These are phyloP conservation scores for Verticillium tricorpus DNA, from an alignment of 2,329 filamentous ascomycete species.

Conservation along the genomic window DNA sequence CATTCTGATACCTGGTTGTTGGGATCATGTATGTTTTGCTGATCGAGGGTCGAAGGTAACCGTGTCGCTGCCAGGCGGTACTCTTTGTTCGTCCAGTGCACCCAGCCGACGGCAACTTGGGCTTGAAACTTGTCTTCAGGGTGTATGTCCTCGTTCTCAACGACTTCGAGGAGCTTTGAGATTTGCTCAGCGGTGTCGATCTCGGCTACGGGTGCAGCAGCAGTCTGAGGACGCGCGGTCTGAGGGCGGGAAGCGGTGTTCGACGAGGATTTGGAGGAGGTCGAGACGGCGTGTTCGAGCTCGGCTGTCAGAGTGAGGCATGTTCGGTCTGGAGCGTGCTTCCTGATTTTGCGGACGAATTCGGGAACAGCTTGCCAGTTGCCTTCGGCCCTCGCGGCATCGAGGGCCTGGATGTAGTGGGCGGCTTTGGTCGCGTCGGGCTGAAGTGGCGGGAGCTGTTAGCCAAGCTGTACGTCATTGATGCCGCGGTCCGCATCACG, in stretches of 20 bases:
- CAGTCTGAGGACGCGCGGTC: constrained; percentile 22
- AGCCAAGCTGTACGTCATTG: constrained; percentile 13
- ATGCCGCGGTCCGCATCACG: not conserved
- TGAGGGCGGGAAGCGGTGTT: constrained; percentile 31
- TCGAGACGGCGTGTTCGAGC: constrained; percentile 61
- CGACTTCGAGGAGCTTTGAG: constrained; percentile 48
- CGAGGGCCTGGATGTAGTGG: constrained; percentile 77
- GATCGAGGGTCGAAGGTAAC: constrained; percentile 60
- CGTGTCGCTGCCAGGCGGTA: constrained; percentile 55
- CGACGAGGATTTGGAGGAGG: constrained; percentile 42
- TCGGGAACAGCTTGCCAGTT: constrained; percentile 85
- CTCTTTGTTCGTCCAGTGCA: constrained; percentile 74
- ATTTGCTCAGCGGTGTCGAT: constrained; percentile 41
- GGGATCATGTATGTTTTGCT: constrained; percentile 47
- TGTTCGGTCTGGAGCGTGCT: constrained; percentile 80
- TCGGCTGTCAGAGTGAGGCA: constrained; percentile 69
- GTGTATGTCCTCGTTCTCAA: constrained; percentile 51
- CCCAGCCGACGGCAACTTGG: constrained; percentile 76
- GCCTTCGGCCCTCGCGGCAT: constrained; percentile 81
- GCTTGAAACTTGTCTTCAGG: constrained; percentile 69
- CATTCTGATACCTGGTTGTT: constrained; percentile 60
- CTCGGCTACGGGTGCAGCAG: constrained; percentile 29
- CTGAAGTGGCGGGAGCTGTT: constrained; percentile 7
- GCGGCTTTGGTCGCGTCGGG: constrained; percentile 61
- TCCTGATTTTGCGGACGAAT: constrained; percentile 86